phyloP scores from a whole-genome alignment of 805 yeast genomes.

The Isabelozyma heimii region DNA sequence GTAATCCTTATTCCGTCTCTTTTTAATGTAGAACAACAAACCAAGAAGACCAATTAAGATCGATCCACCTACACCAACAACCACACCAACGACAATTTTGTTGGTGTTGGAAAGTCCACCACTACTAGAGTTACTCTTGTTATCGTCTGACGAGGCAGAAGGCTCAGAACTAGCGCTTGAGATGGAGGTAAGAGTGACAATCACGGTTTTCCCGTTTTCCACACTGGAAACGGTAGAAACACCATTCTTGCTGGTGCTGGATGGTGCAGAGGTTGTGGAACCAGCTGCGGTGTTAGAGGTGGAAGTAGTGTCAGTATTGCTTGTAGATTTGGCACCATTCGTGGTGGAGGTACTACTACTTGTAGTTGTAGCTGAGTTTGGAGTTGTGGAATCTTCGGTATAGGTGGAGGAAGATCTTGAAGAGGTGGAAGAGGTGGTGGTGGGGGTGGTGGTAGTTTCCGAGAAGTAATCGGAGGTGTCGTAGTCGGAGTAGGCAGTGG shows the following conservation, averaged over 20 bases:
- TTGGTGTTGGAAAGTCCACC: constrained; percentile 42
- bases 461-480: background rate
- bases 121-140: constrained; percentile 9
- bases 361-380: too few species aligned
- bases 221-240: background rate
- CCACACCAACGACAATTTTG: constrained; percentile 45
- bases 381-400: background rate
- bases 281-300: constrained; percentile 32
- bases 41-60: constrained; percentile 34
- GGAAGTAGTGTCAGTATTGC: background rate
- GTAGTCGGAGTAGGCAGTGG: background rate
- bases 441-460: background rate
- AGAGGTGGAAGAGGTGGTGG: background rate
- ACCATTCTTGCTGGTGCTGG: constrained; percentile 8
- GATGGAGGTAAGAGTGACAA: constrained; percentile 39
- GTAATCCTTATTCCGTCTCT: constrained; percentile 26
- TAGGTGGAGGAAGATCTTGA: background rate
- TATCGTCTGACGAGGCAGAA: constrained; percentile 17
- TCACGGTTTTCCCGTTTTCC: constrained; percentile 28
- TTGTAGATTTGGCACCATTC: background rate
- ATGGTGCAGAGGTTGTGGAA: background rate
- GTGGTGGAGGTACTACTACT: background rate
- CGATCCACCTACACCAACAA: constrained; percentile 46
- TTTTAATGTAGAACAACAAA: constrained; percentile 32
- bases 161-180: constrained; percentile 19